phyloP scores from a whole-genome alignment of 192 early-diverging fungal species.

The Backusella westeae region DNA sequence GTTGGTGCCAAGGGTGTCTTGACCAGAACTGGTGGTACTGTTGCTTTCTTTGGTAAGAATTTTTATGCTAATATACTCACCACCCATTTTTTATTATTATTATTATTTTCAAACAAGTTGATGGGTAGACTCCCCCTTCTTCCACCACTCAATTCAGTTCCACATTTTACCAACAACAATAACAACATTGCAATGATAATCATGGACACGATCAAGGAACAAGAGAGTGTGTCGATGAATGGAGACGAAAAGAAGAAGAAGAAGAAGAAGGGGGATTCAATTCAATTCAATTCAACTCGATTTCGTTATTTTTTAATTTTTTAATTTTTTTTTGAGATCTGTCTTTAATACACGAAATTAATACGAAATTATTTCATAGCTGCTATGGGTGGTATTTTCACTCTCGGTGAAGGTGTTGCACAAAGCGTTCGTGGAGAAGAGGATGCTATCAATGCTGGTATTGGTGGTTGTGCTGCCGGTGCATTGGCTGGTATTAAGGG shows the following conservation, averaged over 20 bases:
- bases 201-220: neutral
- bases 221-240: neutral
- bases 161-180: neutral
- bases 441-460: slow-evolving; percentile 68
- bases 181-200: neutral
- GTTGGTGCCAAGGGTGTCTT: slow-evolving; percentile 54
- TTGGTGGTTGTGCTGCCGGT: slow-evolving; percentile 74
- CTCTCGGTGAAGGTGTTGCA: slow-evolving; percentile 58
- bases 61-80: neutral
- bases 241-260: neutral
- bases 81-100: neutral
- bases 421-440: slow-evolving; percentile 62
- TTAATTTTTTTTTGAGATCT: neutral
- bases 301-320: neutral
- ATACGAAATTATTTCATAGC: slow-evolving; percentile 42
- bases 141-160: neutral
- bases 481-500: slow-evolving; percentile 60
- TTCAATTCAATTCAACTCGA: neutral
- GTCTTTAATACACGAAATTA: neutral
- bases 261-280: neutral
- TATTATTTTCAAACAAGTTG: neutral
- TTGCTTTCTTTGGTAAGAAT: slow-evolving; percentile 67
- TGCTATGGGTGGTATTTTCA: slow-evolving; percentile 78
- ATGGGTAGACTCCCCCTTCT: neutral
- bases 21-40: slow-evolving; percentile 61